A percentile compares a stretch with the other conserved stretches of the same genome.
Evolutionary conservation across 371 early-diverging fungal genomes (phyloP).

Genomic region (Mucor plumbeus): DNA sequence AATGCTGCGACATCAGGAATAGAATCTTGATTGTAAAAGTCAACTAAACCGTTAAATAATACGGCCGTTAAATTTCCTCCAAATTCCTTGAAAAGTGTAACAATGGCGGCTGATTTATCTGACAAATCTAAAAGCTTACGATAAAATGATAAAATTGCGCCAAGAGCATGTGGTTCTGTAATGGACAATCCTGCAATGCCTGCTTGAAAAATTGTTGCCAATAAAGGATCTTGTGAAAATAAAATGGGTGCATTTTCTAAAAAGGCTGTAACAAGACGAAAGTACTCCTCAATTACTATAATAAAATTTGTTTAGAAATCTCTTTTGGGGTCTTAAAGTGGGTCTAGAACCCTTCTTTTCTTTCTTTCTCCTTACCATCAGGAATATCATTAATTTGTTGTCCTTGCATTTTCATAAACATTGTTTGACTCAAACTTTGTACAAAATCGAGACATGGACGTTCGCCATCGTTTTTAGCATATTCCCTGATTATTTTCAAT

Average conservation of each 20-base stretch:
- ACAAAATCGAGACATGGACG: constrained; percentile 23
- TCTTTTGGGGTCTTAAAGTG: background rate
- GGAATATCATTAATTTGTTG: constrained; percentile 62
- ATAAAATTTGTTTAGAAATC: constrained; percentile 12
- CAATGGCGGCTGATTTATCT: constrained; percentile 8
- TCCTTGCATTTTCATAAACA: constrained; percentile 24
- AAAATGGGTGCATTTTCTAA: constrained; percentile 63
- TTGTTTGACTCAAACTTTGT: constrained; percentile 14
- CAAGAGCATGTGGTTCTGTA: constrained; percentile 65
- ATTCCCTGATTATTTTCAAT: constrained; percentile 45
- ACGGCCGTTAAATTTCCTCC: constrained; percentile 40
- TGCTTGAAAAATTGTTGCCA: constrained; percentile 63
- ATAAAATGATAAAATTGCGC: constrained; percentile 60
- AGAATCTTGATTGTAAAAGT: constrained; percentile 55
- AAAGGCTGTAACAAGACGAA: constrained; percentile 58
- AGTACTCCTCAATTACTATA: constrained; percentile 70
- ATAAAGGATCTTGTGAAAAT: constrained; percentile 46
- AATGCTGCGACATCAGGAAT: constrained; percentile 52
- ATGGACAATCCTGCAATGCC: constrained; percentile 66
- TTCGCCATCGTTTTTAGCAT: constrained; percentile 19
- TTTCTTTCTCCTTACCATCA: constrained; percentile 45
- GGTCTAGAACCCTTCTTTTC: constrained; percentile 38
- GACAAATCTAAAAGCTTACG: constrained; percentile 31
- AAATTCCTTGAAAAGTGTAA: constrained; percentile 39
- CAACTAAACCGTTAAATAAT: constrained; percentile 53